phyloP scores from a whole-genome alignment of 2,329 filamentous ascomycete genomes.

The Pseudocercospora macadamiae region DNA sequence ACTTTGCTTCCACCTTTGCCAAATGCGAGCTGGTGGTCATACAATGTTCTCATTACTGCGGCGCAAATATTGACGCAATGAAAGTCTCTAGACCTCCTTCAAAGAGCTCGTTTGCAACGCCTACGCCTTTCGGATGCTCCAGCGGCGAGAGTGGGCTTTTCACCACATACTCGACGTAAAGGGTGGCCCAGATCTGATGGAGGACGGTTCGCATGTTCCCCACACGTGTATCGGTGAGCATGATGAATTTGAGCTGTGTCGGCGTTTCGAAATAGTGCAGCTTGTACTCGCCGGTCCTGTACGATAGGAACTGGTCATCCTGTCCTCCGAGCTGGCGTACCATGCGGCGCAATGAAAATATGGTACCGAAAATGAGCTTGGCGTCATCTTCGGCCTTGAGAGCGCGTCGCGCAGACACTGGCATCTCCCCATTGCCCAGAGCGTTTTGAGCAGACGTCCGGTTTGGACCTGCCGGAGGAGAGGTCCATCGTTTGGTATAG shows the following conservation, averaged over 20 bases:
- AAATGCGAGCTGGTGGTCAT: too few relatives aligned
- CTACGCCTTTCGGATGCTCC: conserved; percentile 64
- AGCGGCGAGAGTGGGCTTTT: conserved; percentile 66
- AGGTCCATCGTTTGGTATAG: conserved; percentile 82
- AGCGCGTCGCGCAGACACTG: conserved; percentile 18
- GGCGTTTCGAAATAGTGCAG: conserved; percentile 99
- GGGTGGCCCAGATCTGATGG: conserved; percentile 97
- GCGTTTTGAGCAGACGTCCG: conserved; percentile 13
- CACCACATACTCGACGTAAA: conserved; percentile 90
- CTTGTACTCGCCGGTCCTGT: conserved; percentile 93
- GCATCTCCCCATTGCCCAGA: conserved; percentile 17
- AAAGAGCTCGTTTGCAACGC: conserved; percentile 67
- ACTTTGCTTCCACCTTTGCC: too few relatives aligned
- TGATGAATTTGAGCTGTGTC: conserved; percentile 91
- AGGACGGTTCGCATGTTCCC: conserved; percentile 86
- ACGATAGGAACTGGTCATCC: conserved; percentile 90
- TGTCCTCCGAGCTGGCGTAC: conserved; percentile 90
- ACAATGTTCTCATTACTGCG: conserved; percentile 10
- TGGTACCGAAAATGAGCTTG: conserved; percentile 94
- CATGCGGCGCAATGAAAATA: conserved; percentile 97
- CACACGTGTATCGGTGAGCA: conserved; percentile 80
- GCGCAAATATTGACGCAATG: conserved; percentile 46
- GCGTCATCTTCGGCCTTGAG: conserved; percentile 70
- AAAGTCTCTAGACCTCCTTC: conserved; percentile 74
- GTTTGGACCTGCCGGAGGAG: conserved; percentile 37